A percentile compares a stretch with the other conserved stretches of the same genome.
phyloP scores from a whole-genome alignment of 805 yeast species.

The Starmerella sirachaensis region DNA sequence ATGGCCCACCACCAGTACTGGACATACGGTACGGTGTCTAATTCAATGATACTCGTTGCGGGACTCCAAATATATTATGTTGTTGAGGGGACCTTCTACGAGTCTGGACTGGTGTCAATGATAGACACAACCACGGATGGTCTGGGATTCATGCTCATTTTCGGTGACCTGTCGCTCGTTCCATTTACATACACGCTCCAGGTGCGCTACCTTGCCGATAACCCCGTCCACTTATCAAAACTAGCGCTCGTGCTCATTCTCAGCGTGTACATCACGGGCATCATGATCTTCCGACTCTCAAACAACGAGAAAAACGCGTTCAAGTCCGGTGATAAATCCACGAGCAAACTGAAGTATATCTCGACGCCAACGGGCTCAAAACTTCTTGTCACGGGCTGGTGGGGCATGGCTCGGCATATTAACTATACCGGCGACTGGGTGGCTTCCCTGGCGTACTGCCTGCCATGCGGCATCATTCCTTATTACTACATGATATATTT shows the following conservation, averaged over 20 bases:
- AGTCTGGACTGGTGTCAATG: slow-evolving; percentile 82
- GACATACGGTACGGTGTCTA: slow-evolving; percentile 45
- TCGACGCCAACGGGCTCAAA: slow-evolving; percentile 66
- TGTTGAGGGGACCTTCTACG: slow-evolving; percentile 84
- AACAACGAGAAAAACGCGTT: slow-evolving; percentile 78
- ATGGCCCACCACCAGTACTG: slow-evolving; percentile 73
- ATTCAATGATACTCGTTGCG: slow-evolving; percentile 60
- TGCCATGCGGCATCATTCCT: slow-evolving; percentile 79
- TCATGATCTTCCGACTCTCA: slow-evolving; percentile 68
- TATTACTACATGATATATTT: slow-evolving; percentile 81
- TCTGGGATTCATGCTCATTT: slow-evolving; percentile 89
- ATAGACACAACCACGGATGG: slow-evolving; percentile 96
- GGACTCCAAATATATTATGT: slow-evolving; percentile 68
- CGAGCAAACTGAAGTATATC: slow-evolving; percentile 54
- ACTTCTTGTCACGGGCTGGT: slow-evolving; percentile 86
- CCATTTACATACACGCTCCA: slow-evolving; percentile 88
- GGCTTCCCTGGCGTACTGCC: slow-evolving; percentile 82
- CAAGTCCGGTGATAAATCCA: slow-evolving; percentile 57
- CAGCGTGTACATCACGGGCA: slow-evolving; percentile 48
- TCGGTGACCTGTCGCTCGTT: slow-evolving; percentile 86
- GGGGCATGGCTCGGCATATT: slow-evolving; percentile 86
- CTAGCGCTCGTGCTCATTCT: slow-evolving; percentile 33
- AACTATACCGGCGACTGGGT: slow-evolving; percentile 95
- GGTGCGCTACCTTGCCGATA: slow-evolving; percentile 63
- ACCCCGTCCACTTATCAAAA: slow-evolving; percentile 44